Conservation (phyloP, 192 early-diverging fungal species). For the Linnemannia schmuckeri region DNA sequence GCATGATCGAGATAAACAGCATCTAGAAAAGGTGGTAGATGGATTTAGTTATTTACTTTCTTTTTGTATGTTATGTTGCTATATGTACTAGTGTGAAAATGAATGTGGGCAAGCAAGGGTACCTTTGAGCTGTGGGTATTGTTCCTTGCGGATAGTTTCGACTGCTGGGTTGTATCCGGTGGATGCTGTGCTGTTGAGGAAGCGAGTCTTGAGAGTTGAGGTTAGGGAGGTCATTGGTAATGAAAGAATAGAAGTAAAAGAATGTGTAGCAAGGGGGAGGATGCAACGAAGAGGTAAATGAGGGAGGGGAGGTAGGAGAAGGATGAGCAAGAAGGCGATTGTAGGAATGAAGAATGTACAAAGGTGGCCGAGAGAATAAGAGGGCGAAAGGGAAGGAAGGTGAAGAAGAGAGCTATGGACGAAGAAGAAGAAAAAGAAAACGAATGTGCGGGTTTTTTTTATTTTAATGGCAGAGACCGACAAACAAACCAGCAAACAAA, state of each 20-base stretch:
- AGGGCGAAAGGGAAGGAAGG: neutral
- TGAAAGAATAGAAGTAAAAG: too few relatives aligned
- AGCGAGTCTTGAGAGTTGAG: conserved; percentile 10
- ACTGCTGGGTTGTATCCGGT: conserved; percentile 57
- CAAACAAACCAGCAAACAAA: too few relatives aligned
- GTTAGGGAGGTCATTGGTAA: neutral
- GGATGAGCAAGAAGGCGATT: neutral
- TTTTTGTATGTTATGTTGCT: neutral
- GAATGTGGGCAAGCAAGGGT: neutral
- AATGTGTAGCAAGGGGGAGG: too few relatives aligned
- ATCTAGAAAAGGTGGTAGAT: conserved; percentile 14
- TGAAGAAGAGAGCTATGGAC: neutral
- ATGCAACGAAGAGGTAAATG: neutral
- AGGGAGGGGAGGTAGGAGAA: neutral
- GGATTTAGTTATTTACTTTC: neutral
- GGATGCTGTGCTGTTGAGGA: conserved; percentile 26
- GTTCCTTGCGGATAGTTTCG: conserved; percentile 61
- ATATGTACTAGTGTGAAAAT: too few relatives aligned
- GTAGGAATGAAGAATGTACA: neutral
- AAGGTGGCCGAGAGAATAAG: neutral
- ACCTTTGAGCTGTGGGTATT: conserved; percentile 72
- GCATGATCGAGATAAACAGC: conserved; percentile 74
- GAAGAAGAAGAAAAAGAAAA: neutral
- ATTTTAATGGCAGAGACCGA: neutral
- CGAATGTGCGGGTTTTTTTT: neutral